Conservation (phyloP, 1,139 yeast species). For the Meyerozyma sp. region DNA sequence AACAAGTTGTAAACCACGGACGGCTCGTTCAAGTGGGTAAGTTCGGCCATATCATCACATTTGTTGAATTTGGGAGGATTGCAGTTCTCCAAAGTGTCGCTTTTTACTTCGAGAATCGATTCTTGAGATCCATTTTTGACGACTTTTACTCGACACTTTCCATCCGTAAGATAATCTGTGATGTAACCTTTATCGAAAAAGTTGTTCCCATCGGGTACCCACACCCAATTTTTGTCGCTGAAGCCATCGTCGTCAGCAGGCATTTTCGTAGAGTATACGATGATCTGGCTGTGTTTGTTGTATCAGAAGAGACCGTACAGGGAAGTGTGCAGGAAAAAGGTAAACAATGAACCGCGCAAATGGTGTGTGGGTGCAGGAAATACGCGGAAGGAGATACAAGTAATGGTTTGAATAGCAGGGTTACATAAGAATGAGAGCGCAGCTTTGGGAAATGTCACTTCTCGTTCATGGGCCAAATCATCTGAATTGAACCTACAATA, state of each 20-base stretch:
- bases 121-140: conserved; percentile 37
- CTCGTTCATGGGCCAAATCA: too few species aligned
- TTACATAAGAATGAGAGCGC: too few species aligned
- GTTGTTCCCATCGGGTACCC: conserved; percentile 70
- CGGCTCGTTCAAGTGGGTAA: conserved; percentile 92
- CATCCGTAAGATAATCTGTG: conserved; percentile 42
- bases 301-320: neutral
- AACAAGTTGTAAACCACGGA: conserved; percentile 82
- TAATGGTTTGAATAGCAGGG: too few species aligned
- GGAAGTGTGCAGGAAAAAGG: neutral
- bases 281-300: conserved; percentile 2
- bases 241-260: conserved; percentile 44
- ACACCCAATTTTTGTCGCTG: conserved; percentile 61
- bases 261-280: conserved; percentile 5
- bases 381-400: too few species aligned
- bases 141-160: conserved; percentile 47
- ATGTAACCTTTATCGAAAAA: conserved; percentile 71
- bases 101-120: conserved; percentile 31
- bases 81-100: conserved; percentile 53
- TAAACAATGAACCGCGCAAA: neutral
- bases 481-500: too few species aligned
- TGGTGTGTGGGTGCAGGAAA: neutral
- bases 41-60: conserved; percentile 92
- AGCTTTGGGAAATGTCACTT: too few species aligned
- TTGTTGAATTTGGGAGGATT: conserved; percentile 92